Conservation (phyloP, 176 grass and related monocot genomes). For the Miscanthus lutarioriparius region DNA sequence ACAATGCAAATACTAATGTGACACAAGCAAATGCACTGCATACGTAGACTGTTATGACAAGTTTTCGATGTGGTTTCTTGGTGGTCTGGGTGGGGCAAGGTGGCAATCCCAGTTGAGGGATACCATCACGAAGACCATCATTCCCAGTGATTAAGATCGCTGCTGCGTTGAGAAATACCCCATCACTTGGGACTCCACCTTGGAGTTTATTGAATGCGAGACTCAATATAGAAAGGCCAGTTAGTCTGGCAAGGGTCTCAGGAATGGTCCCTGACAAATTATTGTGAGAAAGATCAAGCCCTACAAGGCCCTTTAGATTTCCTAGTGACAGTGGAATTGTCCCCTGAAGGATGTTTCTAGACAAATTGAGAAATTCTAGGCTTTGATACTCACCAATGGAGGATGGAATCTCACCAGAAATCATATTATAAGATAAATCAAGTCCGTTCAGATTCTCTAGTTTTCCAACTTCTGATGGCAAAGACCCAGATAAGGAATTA, state of each 20-base stretch:
- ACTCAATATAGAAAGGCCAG: constrained; percentile 19
- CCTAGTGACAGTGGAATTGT: constrained; percentile 31
- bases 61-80: background rate
- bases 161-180: constrained; percentile 44
- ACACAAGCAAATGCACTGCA: background rate
- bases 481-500: constrained; percentile 45
- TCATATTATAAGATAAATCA: constrained; percentile 47
- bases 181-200: constrained; percentile 34
- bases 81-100: background rate
- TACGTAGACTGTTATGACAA: background rate
- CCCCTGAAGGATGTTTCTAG: constrained; percentile 43
- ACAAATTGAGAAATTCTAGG: constrained; percentile 36
- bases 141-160: constrained; percentile 32
- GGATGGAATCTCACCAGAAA: constrained; percentile 46
- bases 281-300: constrained; percentile 48
- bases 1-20: background rate
- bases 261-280: constrained; percentile 47
- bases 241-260: constrained; percentile 16
- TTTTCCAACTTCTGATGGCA: constrained; percentile 35
- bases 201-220: constrained; percentile 61
- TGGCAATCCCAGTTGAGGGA: constrained; percentile 3
- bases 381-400: constrained; percentile 37
- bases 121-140: constrained; percentile 34
- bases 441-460: constrained; percentile 27
- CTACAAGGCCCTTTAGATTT: constrained; percentile 28